Percentiles rank a stretch among this genome's conserved stretches.
These are phyloP conservation scores for Syzygium grande DNA, from an alignment of 345 rosid species.

Conservation along the genomic window DNA sequence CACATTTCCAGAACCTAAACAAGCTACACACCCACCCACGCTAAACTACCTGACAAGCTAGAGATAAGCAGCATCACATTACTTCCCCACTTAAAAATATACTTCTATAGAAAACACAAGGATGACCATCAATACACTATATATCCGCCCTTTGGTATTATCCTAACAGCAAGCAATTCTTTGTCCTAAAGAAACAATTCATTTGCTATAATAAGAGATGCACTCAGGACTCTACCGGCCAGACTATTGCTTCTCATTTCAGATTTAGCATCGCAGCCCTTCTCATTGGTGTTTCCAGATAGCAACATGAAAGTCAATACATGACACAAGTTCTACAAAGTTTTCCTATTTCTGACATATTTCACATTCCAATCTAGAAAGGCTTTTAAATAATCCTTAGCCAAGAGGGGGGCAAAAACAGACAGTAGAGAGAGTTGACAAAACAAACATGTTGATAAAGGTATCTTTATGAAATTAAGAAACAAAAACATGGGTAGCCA, in stretches of 20 bases:
- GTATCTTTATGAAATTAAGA: not conserved
- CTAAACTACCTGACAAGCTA: not conserved
- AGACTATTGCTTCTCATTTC: not conserved
- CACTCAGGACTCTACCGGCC: not conserved
- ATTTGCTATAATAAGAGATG: not conserved
- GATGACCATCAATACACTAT: not conserved
- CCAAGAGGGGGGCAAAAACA: not conserved
- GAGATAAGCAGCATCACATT: not conserved
- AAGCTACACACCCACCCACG: not conserved
- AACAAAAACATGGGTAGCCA: not conserved
- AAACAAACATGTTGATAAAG: not conserved
- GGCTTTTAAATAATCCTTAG: not conserved
- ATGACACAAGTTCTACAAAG: not conserved
- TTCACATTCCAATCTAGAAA: not conserved
- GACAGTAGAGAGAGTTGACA: not conserved
- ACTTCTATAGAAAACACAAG: not conserved
- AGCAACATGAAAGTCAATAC: not conserved
- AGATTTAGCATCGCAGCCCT: not conserved
- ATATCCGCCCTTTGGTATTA: not conserved
- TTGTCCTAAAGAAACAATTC: not conserved
- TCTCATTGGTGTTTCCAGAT: not conserved
- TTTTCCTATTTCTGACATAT: not conserved
- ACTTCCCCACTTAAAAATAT: not conserved
- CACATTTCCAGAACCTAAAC: not conserved
- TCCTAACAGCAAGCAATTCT: not conserved